Evolutionary conservation across 2,329 filamentous ascomycete species (phyloP).

Genomic region (Talaromyces piceae): DNA sequence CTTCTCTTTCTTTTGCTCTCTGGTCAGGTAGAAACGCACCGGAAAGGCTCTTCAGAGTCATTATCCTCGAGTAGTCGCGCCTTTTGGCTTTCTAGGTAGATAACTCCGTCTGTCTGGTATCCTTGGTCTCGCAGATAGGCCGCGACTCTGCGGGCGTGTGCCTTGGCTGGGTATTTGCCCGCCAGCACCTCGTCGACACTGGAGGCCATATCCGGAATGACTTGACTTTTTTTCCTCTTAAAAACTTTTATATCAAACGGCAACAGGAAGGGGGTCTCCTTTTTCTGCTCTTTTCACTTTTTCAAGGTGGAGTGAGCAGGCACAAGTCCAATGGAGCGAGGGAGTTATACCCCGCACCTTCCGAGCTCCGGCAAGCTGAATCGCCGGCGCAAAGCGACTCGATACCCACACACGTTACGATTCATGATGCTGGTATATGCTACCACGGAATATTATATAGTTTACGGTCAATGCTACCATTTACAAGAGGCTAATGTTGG

Average conservation of each 20-base stretch:
- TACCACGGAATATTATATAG: no score
- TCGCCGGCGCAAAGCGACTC: background rate
- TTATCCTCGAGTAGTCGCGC: conserved; percentile 81
- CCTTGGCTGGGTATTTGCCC: conserved; percentile 72
- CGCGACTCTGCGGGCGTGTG: conserved; percentile 76
- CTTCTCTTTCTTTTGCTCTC: no score
- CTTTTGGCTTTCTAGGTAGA: conserved; percentile 83
- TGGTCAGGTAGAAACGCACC: conserved; percentile 52
- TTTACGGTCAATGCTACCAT: background rate
- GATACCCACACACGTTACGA: background rate
- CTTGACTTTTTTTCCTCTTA: no score
- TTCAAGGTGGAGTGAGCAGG: no score
- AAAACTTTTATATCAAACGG: no score
- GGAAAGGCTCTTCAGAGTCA: conserved; percentile 73
- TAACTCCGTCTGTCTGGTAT: conserved; percentile 60
- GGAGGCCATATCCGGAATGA: conserved; percentile 20
- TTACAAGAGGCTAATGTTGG: background rate
- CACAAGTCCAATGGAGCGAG: background rate
- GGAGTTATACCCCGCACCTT: background rate
- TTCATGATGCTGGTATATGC: background rate
- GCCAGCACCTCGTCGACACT: conserved; percentile 36
- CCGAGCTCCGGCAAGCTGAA: background rate
- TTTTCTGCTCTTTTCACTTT: no score
- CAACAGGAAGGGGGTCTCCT: no score
- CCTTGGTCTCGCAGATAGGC: conserved; percentile 62